phyloP scores from a whole-genome alignment of 257 asterid species.

The Nicotiana tomentosiformis region DNA sequence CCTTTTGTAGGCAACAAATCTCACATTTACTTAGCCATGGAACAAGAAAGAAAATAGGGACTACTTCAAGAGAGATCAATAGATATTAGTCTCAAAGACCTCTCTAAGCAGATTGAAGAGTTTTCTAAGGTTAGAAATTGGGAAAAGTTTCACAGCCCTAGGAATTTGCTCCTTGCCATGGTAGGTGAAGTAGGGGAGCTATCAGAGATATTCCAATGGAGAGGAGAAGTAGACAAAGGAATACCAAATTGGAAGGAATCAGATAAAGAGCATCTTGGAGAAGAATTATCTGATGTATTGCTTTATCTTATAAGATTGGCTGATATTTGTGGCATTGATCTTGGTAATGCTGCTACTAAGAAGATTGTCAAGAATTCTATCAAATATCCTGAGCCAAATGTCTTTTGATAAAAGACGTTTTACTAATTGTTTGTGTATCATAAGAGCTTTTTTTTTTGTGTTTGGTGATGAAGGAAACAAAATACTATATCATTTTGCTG shows the following conservation, averaged over 20 bases:
- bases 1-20: neutral
- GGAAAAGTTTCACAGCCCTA: slow-evolving; percentile 56
- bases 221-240: slow-evolving; percentile 58
- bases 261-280: slow-evolving; percentile 58
- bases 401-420: neutral
- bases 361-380: slow-evolving; percentile 43
- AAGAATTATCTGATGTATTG: slow-evolving; percentile 56
- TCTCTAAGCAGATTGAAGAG: slow-evolving; percentile 41
- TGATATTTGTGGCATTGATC: slow-evolving; percentile 59
- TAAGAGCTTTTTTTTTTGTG: neutral
- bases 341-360: slow-evolving; percentile 39
- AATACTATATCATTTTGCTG: neutral
- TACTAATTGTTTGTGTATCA: neutral
- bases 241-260: slow-evolving; percentile 52
- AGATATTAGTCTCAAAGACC: slow-evolving; percentile 43
- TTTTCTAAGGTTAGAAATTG: slow-evolving; percentile 56
- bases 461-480: neutral
- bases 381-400: slow-evolving; percentile 32
- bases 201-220: slow-evolving; percentile 64
- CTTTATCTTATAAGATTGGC: slow-evolving; percentile 51
- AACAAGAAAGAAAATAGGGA: slow-evolving; percentile 25
- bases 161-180: slow-evolving; percentile 63
- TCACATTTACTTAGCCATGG: slow-evolving; percentile 11
- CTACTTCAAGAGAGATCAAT: neutral
- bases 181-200: slow-evolving; percentile 64